These are phyloP conservation scores for Candida sp. DNA, from an alignment of 1,139 yeast genomes.

Conservation along the genomic window DNA sequence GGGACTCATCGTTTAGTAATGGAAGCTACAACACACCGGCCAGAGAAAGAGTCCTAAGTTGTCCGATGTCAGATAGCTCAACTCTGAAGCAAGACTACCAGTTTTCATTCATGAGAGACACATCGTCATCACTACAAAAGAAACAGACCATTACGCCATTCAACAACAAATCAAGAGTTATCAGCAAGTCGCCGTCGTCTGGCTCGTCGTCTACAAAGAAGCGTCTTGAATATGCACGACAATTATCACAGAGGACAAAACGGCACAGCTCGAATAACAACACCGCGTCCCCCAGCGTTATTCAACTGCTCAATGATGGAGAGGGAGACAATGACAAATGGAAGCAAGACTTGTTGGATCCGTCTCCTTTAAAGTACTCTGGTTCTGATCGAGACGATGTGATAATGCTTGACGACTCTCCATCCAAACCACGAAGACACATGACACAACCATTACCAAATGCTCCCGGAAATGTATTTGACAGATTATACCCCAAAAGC, in stretches of 20 bases:
- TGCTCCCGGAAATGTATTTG: slow-evolving; percentile 11
- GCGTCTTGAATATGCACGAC: slow-evolving; percentile 20
- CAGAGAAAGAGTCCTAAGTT: slow-evolving; percentile 14
- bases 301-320: not conserved
- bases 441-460: slow-evolving; percentile 11
- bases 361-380: slow-evolving; percentile 10
- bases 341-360: not conserved
- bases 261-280: slow-evolving; percentile 15
- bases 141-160: slow-evolving; percentile 16
- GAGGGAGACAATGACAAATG: not conserved
- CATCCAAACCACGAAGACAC: slow-evolving; percentile 11
- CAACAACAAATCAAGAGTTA: slow-evolving; percentile 5
- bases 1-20: not conserved
- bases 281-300: not conserved
- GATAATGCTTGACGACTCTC: slow-evolving; percentile 8
- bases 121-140: slow-evolving; percentile 38
- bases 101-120: slow-evolving; percentile 43
- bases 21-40: not conserved
- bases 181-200: slow-evolving; percentile 6
- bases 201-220: slow-evolving; percentile 16
- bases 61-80: slow-evolving; percentile 18
- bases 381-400: not conserved
- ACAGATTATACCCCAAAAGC: slow-evolving; percentile 12
- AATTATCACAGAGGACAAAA: slow-evolving; percentile 21
- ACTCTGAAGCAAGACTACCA: slow-evolving; percentile 18